Conservation (phyloP, 1,284 basidiomycete species). For the Ceratobasidium sp. region DNA sequence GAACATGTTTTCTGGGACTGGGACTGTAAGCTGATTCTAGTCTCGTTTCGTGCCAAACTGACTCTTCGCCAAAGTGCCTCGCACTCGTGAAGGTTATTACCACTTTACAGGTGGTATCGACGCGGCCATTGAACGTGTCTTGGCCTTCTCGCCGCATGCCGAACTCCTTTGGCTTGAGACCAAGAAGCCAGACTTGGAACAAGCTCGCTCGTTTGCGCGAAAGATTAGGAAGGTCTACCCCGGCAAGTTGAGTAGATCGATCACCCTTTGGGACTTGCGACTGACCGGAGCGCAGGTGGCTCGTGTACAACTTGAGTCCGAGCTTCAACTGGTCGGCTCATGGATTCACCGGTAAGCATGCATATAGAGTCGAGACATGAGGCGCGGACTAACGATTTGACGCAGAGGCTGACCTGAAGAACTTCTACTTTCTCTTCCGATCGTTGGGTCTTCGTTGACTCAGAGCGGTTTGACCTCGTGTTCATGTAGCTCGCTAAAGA, state of each 20-base stretch:
- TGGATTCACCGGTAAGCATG: slow-evolving; percentile 75
- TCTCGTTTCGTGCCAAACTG: not conserved
- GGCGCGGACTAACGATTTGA: not conserved
- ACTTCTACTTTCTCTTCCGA: no score
- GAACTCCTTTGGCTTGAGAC: slow-evolving; percentile 93
- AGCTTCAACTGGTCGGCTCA: slow-evolving; percentile 92
- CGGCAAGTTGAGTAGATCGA: slow-evolving; percentile 57
- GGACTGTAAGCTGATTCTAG: slow-evolving; percentile 66
- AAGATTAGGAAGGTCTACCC: slow-evolving; percentile 76
- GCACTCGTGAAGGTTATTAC: slow-evolving; percentile 92
- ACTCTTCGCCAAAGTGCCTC: slow-evolving; percentile 63
- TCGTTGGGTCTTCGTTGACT: slow-evolving; percentile 77
- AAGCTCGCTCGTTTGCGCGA: slow-evolving; percentile 80
- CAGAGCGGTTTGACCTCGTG: slow-evolving; percentile 83
- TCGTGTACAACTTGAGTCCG: slow-evolving; percentile 94
- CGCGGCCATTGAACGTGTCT: slow-evolving; percentile 81
- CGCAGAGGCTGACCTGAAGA: slow-evolving; percentile 70
- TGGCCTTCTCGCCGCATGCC: slow-evolving; percentile 80
- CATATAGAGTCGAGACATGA: not conserved
- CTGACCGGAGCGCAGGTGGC: slow-evolving; percentile 53
- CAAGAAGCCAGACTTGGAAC: slow-evolving; percentile 79
- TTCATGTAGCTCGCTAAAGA: no score
- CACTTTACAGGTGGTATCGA: slow-evolving; percentile 86
- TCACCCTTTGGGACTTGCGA: not conserved
- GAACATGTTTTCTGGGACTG: slow-evolving; percentile 82